Evolutionary conservation across 768 basidiomycete species (phyloP), one percentile per base, ranked within the genome.

Genomic region (Nidularia pulvinata): DNA sequence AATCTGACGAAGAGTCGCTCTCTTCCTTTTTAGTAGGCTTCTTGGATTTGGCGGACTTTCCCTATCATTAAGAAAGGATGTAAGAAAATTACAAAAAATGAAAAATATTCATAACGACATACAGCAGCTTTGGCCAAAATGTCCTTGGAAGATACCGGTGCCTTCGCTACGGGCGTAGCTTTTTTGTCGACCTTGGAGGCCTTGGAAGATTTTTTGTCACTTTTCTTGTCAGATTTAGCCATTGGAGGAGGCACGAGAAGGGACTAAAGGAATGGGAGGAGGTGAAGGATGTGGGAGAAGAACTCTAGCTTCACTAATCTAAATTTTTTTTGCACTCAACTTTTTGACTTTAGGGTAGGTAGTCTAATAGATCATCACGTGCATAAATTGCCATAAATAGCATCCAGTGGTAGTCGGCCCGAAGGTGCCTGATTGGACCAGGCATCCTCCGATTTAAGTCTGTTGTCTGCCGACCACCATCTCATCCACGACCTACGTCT

Each of bases 141-240:
- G 25, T 65, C 64, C 45, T 59, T 63, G 14, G 64, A 61, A 2
- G 61, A 56, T 14, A 56, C 57, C 36, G 60, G 58, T 30, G 57
- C 57, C 42, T 64, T 61, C 19, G 53, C 44, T 13, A 54, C 22
- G n/a, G 57, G 13, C 16, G 54, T 48, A 42, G 56, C 57, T 56
- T 67, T 74, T 57, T 72, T 77, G 46, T 69, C 68, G 50, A 45
- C 55, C 52, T 68, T 65, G 49, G 64, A 61, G 54, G 69, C 67
- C 44, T 63, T 62, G 49, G 74, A 68, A 46, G 61, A 49, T 56
- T 69, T 67, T 53, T 78, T 77, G 36, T 73, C 70, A 32, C 61
- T 61, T 66, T 79, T 82, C 66, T 82, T 82, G 59, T 77, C 74
- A 49, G 67, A 63, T 64, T 80, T 81, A 56, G 67, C 76, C 79